Percentiles rank a stretch among this genome's conserved stretches.
phyloP scores from a whole-genome alignment of 2,329 filamentous ascomycete species.

The Venturia aucupariae region DNA sequence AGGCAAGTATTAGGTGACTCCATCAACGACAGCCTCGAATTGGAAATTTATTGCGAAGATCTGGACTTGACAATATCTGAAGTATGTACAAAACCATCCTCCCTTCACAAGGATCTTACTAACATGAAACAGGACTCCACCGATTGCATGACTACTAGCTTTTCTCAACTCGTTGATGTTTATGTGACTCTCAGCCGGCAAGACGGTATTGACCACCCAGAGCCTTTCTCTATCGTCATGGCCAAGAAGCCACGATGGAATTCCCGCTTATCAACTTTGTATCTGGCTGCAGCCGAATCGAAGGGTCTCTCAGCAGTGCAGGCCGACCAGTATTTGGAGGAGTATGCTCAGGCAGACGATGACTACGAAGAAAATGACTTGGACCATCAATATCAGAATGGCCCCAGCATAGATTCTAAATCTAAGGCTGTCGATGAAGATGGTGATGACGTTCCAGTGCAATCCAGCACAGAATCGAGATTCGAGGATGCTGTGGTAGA shows the following conservation, averaged over 20 bases:
- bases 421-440: neutral
- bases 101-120: conserved; percentile 17
- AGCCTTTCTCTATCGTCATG: conserved; percentile 51
- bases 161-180: conserved; percentile 46
- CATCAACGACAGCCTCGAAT: conserved; percentile 47
- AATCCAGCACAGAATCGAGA: neutral
- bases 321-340: neutral
- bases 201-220: conserved; percentile 43
- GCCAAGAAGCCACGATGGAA: conserved; percentile 45
- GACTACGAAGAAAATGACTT: neutral
- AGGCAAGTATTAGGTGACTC: conserved; percentile 46
- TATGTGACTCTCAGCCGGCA: conserved; percentile 51
- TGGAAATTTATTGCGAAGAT: conserved; percentile 46
- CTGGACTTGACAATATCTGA: conserved; percentile 49
- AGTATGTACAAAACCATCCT: conserved; percentile 32
- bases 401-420: neutral
- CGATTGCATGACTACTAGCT: conserved; percentile 22
- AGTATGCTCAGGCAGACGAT: neutral
- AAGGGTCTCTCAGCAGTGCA: conserved; percentile 39
- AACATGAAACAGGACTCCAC: conserved; percentile 37
- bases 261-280: conserved; percentile 43
- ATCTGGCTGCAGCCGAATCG: conserved; percentile 44
- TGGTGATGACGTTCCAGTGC: neutral
- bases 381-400: neutral
- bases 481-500: neutral